A percentile compares a stretch with the other conserved stretches of the same genome.
Conservation (phyloP, 2,329 filamentous ascomycete species). For the Fusarium robinianum region DNA sequence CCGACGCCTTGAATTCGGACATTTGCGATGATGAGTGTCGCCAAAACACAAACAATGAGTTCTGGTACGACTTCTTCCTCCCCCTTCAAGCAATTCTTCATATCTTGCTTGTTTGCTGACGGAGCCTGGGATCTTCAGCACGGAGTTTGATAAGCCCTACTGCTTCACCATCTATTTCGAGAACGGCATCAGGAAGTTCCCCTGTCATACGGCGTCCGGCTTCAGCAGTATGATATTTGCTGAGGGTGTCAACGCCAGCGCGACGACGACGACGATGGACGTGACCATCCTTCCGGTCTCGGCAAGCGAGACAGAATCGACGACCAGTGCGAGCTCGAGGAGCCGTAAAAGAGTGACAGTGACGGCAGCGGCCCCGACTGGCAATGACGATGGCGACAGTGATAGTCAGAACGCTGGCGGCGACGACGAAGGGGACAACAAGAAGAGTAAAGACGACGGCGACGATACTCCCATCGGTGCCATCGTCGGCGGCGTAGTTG, state of each 20-base stretch:
- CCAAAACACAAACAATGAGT: conserved; percentile 19
- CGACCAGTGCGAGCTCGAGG: neutral
- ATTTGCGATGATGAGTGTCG: conserved; percentile 23
- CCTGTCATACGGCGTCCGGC: conserved; percentile 8
- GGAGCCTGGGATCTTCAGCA: too few relatives aligned
- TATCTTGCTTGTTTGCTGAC: too few relatives aligned
- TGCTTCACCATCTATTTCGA: conserved; percentile 23
- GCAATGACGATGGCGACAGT: neutral
- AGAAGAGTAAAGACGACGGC: conserved; percentile 9
- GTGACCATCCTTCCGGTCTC: conserved; percentile 11
- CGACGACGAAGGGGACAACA: neutral
- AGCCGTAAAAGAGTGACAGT: conserved; percentile 1
- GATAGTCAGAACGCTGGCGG: neutral
- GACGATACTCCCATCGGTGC: conserved; percentile 11
- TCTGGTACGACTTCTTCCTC: too few relatives aligned
- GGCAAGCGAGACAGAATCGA: conserved; percentile 2
- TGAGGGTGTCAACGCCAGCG: neutral
- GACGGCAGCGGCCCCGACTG: neutral
- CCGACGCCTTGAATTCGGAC: conserved; percentile 5
- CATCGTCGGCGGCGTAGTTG: conserved; percentile 23
- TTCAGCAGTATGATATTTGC: conserved; percentile 19
- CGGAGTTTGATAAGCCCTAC: neutral
- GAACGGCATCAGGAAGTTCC: conserved; percentile 6
- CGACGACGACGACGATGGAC: conserved; percentile 1
- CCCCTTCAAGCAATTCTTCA: too few relatives aligned